A percentile compares a stretch with the other conserved stretches of the same genome.
phyloP scores from a whole-genome alignment of 2,329 filamentous ascomycete species.

The Aspergillus cejpii region DNA sequence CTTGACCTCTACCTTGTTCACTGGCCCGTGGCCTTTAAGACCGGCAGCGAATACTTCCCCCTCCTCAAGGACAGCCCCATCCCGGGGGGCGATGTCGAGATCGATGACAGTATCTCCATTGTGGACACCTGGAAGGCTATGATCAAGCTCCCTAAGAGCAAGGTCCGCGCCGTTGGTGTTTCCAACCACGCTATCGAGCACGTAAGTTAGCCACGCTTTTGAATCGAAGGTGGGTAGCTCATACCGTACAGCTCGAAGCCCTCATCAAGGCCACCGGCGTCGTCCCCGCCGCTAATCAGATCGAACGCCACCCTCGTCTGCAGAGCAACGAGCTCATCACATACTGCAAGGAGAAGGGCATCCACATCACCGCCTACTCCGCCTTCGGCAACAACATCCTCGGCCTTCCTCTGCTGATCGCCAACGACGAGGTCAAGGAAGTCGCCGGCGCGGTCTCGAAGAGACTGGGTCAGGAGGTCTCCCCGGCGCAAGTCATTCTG shows the following conservation, averaged over 20 bases:
- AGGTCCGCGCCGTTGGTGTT: slow-evolving; percentile 39
- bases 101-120: slow-evolving; percentile 42
- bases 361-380: slow-evolving; percentile 58
- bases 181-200: slow-evolving; percentile 38
- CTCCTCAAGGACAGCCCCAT: slow-evolving; percentile 32
- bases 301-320: slow-evolving; percentile 63
- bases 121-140: slow-evolving; percentile 44
- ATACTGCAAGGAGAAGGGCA: slow-evolving; percentile 53
- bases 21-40: slow-evolving; percentile 42
- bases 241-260: slow-evolving; percentile 42
- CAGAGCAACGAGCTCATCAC: slow-evolving; percentile 54
- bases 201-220: slow-evolving; percentile 16
- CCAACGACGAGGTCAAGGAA: slow-evolving; percentile 56
- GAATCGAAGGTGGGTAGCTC: background rate
- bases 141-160: slow-evolving; percentile 39
- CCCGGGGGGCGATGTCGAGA: slow-evolving; percentile 36
- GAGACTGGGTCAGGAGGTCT: slow-evolving; percentile 31
- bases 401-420: slow-evolving; percentile 57
- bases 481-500: slow-evolving; percentile 35
- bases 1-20: slow-evolving; percentile 46
- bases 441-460: slow-evolving; percentile 53
- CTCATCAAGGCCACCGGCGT: slow-evolving; percentile 51
- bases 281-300: slow-evolving; percentile 60
- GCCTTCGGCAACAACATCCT: slow-evolving; percentile 55
- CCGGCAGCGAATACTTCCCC: slow-evolving; percentile 43